Percentiles rank a stretch among this genome's conserved stretches.
Conservation (phyloP, 257 asterid species). For the Plantago ovata region DNA sequence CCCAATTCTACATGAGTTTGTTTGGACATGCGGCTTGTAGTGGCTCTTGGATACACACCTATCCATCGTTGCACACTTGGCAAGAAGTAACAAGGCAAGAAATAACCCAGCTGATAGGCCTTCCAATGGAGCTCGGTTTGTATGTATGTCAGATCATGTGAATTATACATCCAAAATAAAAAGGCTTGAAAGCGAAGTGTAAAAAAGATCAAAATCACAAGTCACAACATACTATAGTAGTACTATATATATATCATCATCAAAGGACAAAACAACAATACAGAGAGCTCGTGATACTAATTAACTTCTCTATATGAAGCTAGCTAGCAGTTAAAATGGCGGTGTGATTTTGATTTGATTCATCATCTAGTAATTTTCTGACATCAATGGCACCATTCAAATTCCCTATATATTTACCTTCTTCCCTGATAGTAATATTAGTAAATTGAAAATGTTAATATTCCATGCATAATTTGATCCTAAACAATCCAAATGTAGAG, state of each 20-base stretch:
- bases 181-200: slow-evolving; percentile 21
- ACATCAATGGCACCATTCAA: background rate
- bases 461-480: background rate
- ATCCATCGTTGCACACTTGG: background rate
- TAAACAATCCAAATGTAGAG: background rate
- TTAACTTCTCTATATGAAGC: background rate
- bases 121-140: background rate
- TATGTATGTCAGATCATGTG: slow-evolving; percentile 38
- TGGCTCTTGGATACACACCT: background rate
- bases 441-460: background rate
- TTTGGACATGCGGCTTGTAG: too few species aligned
- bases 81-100: background rate
- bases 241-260: too few species aligned
- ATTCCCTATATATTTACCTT: background rate
- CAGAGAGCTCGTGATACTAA: slow-evolving; percentile 37
- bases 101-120: background rate
- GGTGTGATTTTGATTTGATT: slow-evolving; percentile 8
- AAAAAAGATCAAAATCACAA: slow-evolving; percentile 14
- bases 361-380: background rate
- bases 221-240: too few species aligned
- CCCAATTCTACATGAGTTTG: too few species aligned
- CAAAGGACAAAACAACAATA: slow-evolving; percentile 15
- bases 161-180: slow-evolving; percentile 25
- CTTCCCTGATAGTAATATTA: background rate
- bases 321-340: slow-evolving; percentile 3